Evolutionary conservation across 805 yeast species (phyloP).

Genomic region (Candida golubevii): DNA sequence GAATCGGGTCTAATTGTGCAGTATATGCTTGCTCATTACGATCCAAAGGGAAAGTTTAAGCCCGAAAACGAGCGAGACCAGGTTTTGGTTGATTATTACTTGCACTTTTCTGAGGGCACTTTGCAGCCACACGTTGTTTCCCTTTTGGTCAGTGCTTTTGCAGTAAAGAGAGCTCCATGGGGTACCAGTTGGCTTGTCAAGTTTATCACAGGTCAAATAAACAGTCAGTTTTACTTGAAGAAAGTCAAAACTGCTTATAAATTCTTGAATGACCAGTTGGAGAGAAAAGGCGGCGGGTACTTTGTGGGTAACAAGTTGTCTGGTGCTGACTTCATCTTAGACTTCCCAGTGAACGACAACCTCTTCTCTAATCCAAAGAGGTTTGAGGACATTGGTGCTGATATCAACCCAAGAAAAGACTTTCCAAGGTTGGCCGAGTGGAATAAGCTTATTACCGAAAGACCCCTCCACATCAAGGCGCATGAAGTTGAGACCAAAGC

Average conservation of each 20-base stretch:
- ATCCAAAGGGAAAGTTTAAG: constrained; percentile 34
- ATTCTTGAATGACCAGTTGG: constrained; percentile 28
- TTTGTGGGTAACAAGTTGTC: constrained; percentile 36
- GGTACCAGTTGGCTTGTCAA: constrained; percentile 21
- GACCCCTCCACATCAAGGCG: constrained; percentile 11
- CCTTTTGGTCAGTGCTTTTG: constrained; percentile 22
- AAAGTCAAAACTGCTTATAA: constrained; percentile 23
- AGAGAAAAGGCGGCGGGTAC: constrained; percentile 29
- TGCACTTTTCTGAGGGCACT: constrained; percentile 25
- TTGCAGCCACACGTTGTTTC: constrained; percentile 22
- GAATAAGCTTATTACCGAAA: constrained; percentile 14
- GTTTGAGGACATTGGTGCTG: constrained; percentile 7
- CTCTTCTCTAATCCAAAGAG: constrained; percentile 11
- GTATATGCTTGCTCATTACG: constrained; percentile 49
- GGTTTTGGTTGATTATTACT: constrained; percentile 21
- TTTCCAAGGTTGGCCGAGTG: constrained; percentile 17
- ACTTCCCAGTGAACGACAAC: constrained; percentile 29
- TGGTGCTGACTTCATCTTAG: constrained; percentile 37
- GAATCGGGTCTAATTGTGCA: constrained; percentile 60
- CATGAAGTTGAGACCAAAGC: constrained; percentile 4
- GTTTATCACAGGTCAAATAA: constrained; percentile 21
- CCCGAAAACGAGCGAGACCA: constrained; percentile 35
- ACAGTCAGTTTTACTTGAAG: constrained; percentile 22
- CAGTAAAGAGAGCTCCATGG: constrained; percentile 27
- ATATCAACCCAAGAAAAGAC: constrained; percentile 6